Evolutionary conservation across 192 early-diverging fungal genomes (phyloP), one percentile per base, ranked within the genome.

Genomic region (Backusella parvicylindrica): DNA sequence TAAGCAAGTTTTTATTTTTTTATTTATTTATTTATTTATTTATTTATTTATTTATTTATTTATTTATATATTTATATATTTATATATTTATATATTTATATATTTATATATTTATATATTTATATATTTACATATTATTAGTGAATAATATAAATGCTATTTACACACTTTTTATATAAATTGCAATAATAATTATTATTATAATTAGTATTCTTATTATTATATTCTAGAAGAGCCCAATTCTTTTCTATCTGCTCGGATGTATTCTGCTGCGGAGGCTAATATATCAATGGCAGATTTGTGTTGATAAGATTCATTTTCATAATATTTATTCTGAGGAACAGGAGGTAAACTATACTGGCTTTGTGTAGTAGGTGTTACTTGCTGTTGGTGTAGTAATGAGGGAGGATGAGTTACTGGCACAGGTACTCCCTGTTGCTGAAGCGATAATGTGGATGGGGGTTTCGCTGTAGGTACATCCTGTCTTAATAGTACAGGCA

Each of bases 211-310:
- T 6, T 47, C 18, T n/a, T 47, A 60, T 28, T 26, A 28, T 60
- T 60, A 60, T 26, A 60, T 68, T 68, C 32, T 68, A 37, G 66
- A 68, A 68, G 32, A 68, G 16, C 33, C 32, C 33, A 68, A 26
- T 50, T 77, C 60, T 31, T 77, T 70, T 36, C 60, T 37, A 65
- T 70, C 70, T 11, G 67, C n/a, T 30, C 71, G 64, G 37, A 78
- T 72, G 38, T 72, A 78, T 50, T 78, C 76, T 16, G 76, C 76
- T 15, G 76, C 76, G 1, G 76, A 73, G 18, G 76, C 76, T 21
- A 78, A 36, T 33, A 78, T 68, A 63, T 78, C 76, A 33, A 78
- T 78, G 15, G 76, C 76, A 38, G 76, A 78, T 68, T 41, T 18
- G 11, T 68, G 32, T 37, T 60, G 53, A 60, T 60, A 60, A 26